These are phyloP conservation scores for Saccharomycodes ludwigii DNA, from an alignment of 805 yeast species.

Conservation along the genomic window DNA sequence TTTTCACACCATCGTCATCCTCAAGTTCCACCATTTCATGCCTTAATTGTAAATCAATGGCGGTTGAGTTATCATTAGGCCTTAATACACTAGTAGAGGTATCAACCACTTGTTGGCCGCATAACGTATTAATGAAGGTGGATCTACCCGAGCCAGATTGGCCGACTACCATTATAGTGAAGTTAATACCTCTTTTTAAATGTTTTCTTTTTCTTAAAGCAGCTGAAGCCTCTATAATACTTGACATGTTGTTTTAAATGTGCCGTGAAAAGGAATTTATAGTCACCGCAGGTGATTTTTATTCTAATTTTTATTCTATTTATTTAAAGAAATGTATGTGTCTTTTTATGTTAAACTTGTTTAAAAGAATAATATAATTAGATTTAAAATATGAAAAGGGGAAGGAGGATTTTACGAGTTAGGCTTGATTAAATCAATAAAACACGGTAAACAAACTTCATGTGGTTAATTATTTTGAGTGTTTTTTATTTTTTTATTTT, in stretches of 20 bases:
- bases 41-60: conserved; percentile 48
- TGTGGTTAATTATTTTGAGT: no score
- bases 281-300: no score
- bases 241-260: conserved; percentile 25
- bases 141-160: conserved; percentile 82
- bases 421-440: no score
- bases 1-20: conserved; percentile 77
- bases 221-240: conserved; percentile 38
- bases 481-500: no score
- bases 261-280: no score
- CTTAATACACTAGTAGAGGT: conserved; percentile 45
- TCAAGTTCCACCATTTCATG: conserved; percentile 77
- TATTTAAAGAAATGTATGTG: no score
- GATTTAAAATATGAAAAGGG: no score
- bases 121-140: conserved; percentile 82
- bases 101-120: conserved; percentile 80
- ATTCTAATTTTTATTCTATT: no score
- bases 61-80: conserved; percentile 39
- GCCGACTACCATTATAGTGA: conserved; percentile 79
- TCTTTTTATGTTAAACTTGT: no score
- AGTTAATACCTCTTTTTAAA: conserved; percentile 71
- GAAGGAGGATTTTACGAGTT: no score
- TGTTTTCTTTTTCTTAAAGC: conserved; percentile 64
- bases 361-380: no score
- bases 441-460: no score